Percentiles rank a stretch among this genome's conserved stretches.
Conservation (phyloP, 306 rosid genomes). For the Pterocarpus macrocarpus region DNA sequence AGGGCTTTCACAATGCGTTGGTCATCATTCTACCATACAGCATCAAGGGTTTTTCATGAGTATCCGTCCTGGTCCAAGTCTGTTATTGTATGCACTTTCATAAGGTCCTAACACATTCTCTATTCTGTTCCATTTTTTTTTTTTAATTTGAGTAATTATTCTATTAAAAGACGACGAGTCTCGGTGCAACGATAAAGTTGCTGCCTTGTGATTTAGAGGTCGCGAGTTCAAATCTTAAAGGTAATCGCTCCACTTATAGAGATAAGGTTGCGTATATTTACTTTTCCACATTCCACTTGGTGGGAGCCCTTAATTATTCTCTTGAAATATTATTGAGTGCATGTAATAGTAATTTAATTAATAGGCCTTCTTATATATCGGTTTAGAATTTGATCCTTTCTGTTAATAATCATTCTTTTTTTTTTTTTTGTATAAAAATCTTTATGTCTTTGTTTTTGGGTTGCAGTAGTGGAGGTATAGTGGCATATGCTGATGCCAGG, state of each 20-base stretch:
- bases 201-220: too few relatives aligned
- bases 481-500: conserved; percentile 73
- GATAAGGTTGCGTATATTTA: too few relatives aligned
- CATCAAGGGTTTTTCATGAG: conserved; percentile 66
- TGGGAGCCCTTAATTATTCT: too few relatives aligned
- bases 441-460: neutral
- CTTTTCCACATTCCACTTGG: too few relatives aligned
- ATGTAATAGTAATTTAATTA: too few relatives aligned
- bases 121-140: neutral
- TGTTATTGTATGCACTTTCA: conserved; percentile 73
- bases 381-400: conserved; percentile 3
- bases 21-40: conserved; percentile 62
- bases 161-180: too few relatives aligned
- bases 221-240: too few relatives aligned
- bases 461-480: conserved; percentile 80
- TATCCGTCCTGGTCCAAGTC: conserved; percentile 72
- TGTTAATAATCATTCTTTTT: neutral
- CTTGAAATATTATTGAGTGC: too few relatives aligned
- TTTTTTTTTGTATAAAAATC: neutral
- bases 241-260: too few relatives aligned
- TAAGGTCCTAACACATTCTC: conserved; percentile 61
- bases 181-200: too few relatives aligned
- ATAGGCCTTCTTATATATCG: neutral
- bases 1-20: conserved; percentile 54
- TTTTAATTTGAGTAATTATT: neutral